Base-by-base conservation (phyloP, 345 rosid species). In the Arabis alpina region DNA sequence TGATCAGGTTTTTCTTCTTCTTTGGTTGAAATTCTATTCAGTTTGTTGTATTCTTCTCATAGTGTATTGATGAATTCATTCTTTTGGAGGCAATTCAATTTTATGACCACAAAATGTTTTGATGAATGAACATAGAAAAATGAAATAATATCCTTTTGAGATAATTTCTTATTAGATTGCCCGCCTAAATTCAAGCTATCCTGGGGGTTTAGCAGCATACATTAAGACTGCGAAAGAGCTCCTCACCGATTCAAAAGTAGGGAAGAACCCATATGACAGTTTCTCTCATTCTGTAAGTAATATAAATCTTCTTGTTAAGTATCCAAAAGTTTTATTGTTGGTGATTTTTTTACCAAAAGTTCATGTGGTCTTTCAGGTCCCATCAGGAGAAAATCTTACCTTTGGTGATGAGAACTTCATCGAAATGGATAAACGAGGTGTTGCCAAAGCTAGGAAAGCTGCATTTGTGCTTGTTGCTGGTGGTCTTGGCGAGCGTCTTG, bases 381-480 rank as follows among this genome's bases (percentile, higher is more conserved):
- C 97, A 64, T 81, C 91, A 8, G 97, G 99, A 53, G 97, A 94
- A 76, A 70, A 76, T 50, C 82, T 94, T 49, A 80, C 78, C 13
- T 88, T 77, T 68, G 97, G 86, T 16, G 77, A 85, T 72, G 93
- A 88, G 1, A 84, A 63, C 61, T 94, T 91, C 69, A 77, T 89
- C 41, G 85, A 84, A 61, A 83, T 77, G 76, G 97, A 94, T 61
- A 87, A 91, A 81, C 58, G 65, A 43, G 97, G 99, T 8, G 81
- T 94, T 6, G 84, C 27, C 19, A 95, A 89, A 82, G 93, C 96
- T 63, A 84, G 82, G 77, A 84, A 85, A 65, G 87, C 95, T 72
- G 92, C 90, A 39, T 93, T 93, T 77, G 97, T 93, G 74, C 95
- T 93, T 75, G 98, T 91, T 80, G 96, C 96, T 3, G 97, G 98